Conservation (phyloP, 768 basidiomycete species). For the Gloeopeniophorella convolvens region DNA sequence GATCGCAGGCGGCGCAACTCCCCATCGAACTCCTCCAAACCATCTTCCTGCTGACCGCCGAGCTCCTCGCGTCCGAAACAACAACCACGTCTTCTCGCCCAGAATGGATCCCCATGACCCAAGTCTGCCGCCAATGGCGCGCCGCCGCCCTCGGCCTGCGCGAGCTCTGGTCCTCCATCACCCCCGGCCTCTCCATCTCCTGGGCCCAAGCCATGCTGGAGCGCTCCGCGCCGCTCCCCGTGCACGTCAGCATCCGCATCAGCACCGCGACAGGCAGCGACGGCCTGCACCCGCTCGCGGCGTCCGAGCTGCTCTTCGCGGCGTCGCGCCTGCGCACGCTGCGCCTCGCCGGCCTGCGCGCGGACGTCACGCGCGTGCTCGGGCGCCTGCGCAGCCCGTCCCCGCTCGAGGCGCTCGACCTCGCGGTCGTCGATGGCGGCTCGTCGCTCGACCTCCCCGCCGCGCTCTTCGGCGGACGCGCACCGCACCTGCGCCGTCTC, state of each 20-base stretch:
- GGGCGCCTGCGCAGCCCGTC: constrained; percentile 11
- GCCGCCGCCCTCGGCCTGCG: constrained; percentile 13
- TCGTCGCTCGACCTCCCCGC: constrained; percentile 2
- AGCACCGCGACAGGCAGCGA: not conserved
- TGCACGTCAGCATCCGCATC: constrained; percentile 8
- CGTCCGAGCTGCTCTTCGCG: constrained; percentile 11
- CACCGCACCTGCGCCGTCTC: constrained; percentile 5
- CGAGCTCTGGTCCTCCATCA: constrained; percentile 14
- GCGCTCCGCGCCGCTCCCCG: constrained; percentile 10
- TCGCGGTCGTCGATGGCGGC: constrained; percentile 9
- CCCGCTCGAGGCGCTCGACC: not conserved
- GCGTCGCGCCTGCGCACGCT: constrained; percentile 12
- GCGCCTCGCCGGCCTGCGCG: constrained; percentile 11
- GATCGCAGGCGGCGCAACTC: not conserved
- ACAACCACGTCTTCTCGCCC: not conserved
- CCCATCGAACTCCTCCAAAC: constrained; percentile 11
- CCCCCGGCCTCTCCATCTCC: constrained; percentile 4
- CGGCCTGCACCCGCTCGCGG: constrained; percentile 15
- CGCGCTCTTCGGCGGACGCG: constrained; percentile 8
- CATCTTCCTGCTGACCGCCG: not conserved
- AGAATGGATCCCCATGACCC: constrained; percentile 7
- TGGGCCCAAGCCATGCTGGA: constrained; percentile 17
- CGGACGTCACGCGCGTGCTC: constrained; percentile 7
- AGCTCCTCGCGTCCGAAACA: not conserved
- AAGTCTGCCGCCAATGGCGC: constrained; percentile 15